Evolutionary conservation across 768 basidiomycete genomes (phyloP).

Genomic region (Cyclocybe cylindracea): DNA sequence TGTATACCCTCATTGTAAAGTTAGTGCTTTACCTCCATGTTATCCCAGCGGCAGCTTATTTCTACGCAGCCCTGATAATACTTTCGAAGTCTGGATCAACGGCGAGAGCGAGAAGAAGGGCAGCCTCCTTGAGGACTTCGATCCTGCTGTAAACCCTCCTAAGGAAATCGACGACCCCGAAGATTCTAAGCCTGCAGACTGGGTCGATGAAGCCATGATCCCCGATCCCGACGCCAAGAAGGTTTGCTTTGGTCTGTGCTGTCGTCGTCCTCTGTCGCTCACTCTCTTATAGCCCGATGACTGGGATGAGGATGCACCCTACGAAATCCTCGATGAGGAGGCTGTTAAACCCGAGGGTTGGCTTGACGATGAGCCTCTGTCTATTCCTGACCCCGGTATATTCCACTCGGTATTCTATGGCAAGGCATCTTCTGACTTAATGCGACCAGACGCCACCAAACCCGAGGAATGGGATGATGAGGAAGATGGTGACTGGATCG

Average conservation of each 20-base stretch:
- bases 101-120: slow-evolving; percentile 81
- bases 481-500: slow-evolving; percentile 98
- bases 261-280: background rate
- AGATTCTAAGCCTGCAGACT: slow-evolving; percentile 87
- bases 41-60: slow-evolving; percentile 5
- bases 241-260: slow-evolving; percentile 37
- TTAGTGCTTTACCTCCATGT: slow-evolving; percentile 39
- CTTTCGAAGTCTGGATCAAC: slow-evolving; percentile 90
- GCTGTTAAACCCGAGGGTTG: slow-evolving; percentile 93
- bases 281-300: slow-evolving; percentile 68
- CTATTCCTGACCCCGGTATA: slow-evolving; percentile 85
- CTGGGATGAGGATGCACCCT: slow-evolving; percentile 98
- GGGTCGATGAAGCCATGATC: slow-evolving; percentile 92
- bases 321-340: slow-evolving; percentile 85
- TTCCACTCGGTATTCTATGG: background rate
- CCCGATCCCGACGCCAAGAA: slow-evolving; percentile 82
- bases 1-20: slow-evolving; percentile 95
- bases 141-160: slow-evolving; percentile 89
- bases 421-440: background rate
- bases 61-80: slow-evolving; percentile 81
- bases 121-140: slow-evolving; percentile 89
- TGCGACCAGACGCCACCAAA: slow-evolving; percentile 71
- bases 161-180: slow-evolving; percentile 92
- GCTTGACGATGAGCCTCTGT: slow-evolving; percentile 85
- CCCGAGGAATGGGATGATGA: slow-evolving; percentile 99